Conservation (phyloP, 352 stramenopile species). For the Elongisporangium undulatum region DNA sequence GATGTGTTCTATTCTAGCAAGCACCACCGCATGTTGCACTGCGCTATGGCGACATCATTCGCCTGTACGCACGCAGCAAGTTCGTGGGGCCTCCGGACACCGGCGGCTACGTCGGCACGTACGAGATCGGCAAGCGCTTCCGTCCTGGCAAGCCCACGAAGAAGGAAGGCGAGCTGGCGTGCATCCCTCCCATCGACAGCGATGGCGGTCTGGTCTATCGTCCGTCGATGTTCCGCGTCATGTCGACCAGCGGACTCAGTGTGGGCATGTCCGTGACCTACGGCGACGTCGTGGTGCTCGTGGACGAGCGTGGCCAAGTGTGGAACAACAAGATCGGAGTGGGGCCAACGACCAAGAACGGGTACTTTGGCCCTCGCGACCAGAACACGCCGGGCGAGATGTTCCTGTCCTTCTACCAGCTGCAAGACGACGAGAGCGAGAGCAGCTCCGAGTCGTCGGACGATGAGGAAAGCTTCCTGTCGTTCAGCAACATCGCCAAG, state of each 20-base stretch:
- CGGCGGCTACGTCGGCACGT: conserved; percentile 70
- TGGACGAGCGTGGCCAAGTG: conserved; percentile 51
- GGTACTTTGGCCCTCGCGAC: conserved; percentile 72
- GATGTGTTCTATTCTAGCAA: conserved; percentile 24
- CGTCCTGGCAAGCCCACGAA: conserved; percentile 49
- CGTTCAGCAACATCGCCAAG: conserved; percentile 51
- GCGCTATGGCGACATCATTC: conserved; percentile 64
- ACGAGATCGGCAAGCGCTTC: conserved; percentile 59
- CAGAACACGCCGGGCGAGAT: conserved; percentile 70
- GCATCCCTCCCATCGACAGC: conserved; percentile 47
- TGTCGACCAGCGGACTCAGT: conserved; percentile 53
- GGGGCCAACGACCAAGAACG: conserved; percentile 69
- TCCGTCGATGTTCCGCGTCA: conserved; percentile 56
- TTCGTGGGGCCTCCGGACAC: conserved; percentile 21
- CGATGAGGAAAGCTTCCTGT: conserved; percentile 62
- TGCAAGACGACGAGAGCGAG: conserved; percentile 29
- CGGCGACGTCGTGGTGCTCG: conserved; percentile 77
- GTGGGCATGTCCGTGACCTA: conserved; percentile 71
- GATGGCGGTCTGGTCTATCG: conserved; percentile 34
- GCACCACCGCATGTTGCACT: conserved; percentile 60
- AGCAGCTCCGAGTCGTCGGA: conserved; percentile 54
- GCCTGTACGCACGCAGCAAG: conserved; percentile 60
- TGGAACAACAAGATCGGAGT: conserved; percentile 89
- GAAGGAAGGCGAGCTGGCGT: conserved; percentile 65
- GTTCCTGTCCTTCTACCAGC: conserved; percentile 75